Conservation (phyloP, 805 yeast species). For the Spathaspora gorwiae region DNA sequence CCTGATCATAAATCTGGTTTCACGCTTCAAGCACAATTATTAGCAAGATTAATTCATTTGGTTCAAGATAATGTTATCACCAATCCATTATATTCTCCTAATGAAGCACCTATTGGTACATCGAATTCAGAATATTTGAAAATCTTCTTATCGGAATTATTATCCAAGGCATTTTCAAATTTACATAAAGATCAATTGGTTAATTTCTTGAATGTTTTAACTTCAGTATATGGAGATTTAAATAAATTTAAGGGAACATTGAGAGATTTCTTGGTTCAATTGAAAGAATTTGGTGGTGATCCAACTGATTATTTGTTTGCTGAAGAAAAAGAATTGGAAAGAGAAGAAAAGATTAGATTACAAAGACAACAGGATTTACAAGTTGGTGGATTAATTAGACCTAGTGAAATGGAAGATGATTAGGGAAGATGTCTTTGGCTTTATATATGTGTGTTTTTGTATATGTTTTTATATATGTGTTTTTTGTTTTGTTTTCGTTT, state of each 20-base stretch:
- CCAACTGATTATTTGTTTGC: conserved; percentile 91
- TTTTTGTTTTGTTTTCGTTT: neutral
- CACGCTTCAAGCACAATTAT: conserved; percentile 76
- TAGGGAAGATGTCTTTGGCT: neutral
- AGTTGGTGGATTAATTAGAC: conserved; percentile 92
- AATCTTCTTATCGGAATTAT: conserved; percentile 76
- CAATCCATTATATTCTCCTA: conserved; percentile 75
- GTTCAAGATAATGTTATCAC: conserved; percentile 73
- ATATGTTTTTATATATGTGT: neutral
- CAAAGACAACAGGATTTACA: conserved; percentile 79
- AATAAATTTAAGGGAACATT: conserved; percentile 74
- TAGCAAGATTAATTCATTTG: conserved; percentile 77
- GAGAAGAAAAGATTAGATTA: conserved; percentile 58
- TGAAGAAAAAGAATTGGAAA: conserved; percentile 82
- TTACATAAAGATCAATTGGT: conserved; percentile 77
- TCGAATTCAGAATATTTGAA: conserved; percentile 73
- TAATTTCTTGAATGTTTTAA: conserved; percentile 74
- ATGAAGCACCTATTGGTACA: conserved; percentile 81
- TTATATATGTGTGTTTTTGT: neutral
- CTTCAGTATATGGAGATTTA: conserved; percentile 68
- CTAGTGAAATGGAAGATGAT: conserved; percentile 83
- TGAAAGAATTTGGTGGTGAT: conserved; percentile 93
- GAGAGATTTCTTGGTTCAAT: conserved; percentile 94
- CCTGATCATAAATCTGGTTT: conserved; percentile 98
- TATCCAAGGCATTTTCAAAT: conserved; percentile 88